phyloP scores from a whole-genome alignment of 2,329 filamentous ascomycete genomes.

The Pochonia chlamydosporia region DNA sequence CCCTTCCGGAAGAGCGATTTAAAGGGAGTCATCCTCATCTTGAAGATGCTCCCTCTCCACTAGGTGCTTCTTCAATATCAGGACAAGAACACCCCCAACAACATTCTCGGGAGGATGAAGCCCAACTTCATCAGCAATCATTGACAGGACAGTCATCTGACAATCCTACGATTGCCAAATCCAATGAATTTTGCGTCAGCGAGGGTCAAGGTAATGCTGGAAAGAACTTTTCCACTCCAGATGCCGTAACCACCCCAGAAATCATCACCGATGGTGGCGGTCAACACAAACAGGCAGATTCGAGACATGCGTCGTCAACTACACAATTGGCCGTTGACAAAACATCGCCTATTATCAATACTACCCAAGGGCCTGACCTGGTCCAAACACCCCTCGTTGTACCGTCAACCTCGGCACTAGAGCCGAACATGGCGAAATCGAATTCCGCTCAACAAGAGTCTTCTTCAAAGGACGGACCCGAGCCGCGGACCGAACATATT shows the following conservation, averaged over 20 bases:
- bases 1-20: neutral
- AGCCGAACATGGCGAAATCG: neutral
- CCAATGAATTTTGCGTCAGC: neutral
- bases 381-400: neutral
- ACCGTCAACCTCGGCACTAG: neutral
- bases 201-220: neutral
- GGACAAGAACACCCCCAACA: neutral
- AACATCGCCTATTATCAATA: neutral
- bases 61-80: constrained; percentile 5
- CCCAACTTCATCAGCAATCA: constrained; percentile 1
- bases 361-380: neutral
- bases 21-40: neutral
- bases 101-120: neutral
- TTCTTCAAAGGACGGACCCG: neutral
- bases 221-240: too few species aligned
- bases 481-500: neutral
- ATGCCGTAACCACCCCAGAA: neutral
- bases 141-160: neutral
- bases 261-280: neutral
- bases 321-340: neutral
- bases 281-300: neutral
- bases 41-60: constrained; percentile 2
- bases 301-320: neutral
- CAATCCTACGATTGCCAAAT: neutral
- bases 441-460: neutral